Evolutionary conservation across 352 stramenopile species (phyloP), one percentile per base, ranked within the genome.

Genomic region (Elongisporangium senticosum): DNA sequence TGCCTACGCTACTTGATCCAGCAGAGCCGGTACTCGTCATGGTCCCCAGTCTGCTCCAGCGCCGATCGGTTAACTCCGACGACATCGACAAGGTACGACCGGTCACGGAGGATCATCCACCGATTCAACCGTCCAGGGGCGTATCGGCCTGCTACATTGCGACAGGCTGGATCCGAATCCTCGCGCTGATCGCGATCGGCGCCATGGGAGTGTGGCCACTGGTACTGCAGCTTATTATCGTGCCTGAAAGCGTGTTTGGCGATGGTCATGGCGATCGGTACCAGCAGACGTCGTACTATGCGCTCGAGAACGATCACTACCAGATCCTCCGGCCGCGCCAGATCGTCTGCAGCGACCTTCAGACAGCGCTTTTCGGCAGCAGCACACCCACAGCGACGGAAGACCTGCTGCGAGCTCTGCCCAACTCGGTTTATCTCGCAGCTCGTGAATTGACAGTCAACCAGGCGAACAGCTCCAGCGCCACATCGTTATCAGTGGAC

Each of bases 191-290:
- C 15, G 59, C 61, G 6, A 69, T 79, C 50, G 68, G 49, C n/a
- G 64, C 51, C 17, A 75, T 74, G 68, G 71, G 65, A 11, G 55
- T 79, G 8, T 77, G 68, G 68, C 71, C 68, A 14, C 58, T 77
- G 2, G 22, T 61, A 2, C 24, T 79, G 4, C 71, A 79, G 53
- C 17, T 71, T 20, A 56, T 73, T 0, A 23, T 73, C 20, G 54
- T 62, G 1, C 71, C 71, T 0, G 21, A 69, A 55, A 77, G 65
- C 37, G 66, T 77, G 2, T 75, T 79, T 26, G 71, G 71, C 22
- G 68, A 79, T 21, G 71, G 71, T 48, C 71, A 79, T 48, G 71
- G 71, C 26, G 71, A 79, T 48, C 58, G 71, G 7, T 79, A 77
- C 54, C 68, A 77, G 22, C 60, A 79, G 51, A 26, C 65, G 4